Evolutionary conservation across 441 rosid genomes (phyloP), one percentile per base, ranked within the genome.

Genomic region (Hura crepitans): DNA sequence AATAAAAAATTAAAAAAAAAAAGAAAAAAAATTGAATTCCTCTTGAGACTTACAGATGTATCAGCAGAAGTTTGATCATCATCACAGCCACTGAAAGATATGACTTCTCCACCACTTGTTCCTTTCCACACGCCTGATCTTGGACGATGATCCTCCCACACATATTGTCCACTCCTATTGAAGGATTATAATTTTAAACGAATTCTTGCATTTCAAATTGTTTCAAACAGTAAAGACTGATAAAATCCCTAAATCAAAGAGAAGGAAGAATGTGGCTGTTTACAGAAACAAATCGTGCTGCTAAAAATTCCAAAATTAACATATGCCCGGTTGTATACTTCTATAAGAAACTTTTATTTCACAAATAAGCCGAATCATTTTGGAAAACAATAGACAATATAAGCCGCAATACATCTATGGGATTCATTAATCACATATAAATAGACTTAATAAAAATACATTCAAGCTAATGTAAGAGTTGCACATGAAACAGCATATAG

Each of bases 71-170:
- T 91, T 81, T 91, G 96, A 77, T 91, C 47, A 62, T 91, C 98
- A 77, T 94, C 93, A 75, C 98, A 94, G 56, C 96, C 95, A 65
- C 98, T 90, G 60, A 94, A 84, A 42, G 92, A 91, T 60, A 89
- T 87, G 62, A 73, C 96, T 76, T 91, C 97, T 70, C 97, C 98
- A 45, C 97, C 96, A 67, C 83, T 85, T 54, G 97, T 88, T 78
- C 97, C 97, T 81, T 91, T 89, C 92, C 89, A 86, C 57, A 85
- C 10, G 76, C 93, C 97, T 62, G 96, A 86, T 64, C 84, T 84
- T 42, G 98, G 97, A 33, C 96, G 89, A 82, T 93, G 97, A 58
- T 93, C 96, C 83, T 91, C 98, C 98, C 98, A 93, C 18, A 62
- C 65, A 75, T 89, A 93, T 42, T 81, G 86, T 73, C 97, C 96